Conservation (phyloP, 129 eudicot species). For the Deinandra increscens region DNA sequence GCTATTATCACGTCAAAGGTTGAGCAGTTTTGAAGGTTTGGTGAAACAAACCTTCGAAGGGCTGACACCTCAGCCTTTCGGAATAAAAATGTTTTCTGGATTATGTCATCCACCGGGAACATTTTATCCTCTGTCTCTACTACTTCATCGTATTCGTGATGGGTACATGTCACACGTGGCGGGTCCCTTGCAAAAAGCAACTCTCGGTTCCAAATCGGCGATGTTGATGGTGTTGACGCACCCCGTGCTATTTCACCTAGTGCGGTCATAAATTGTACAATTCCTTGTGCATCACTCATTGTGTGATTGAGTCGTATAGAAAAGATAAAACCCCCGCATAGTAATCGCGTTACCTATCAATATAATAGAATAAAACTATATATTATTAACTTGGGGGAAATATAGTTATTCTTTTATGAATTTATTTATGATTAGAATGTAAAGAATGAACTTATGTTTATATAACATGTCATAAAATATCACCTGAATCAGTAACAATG, state of each 20-base stretch:
- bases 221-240: constrained; percentile 34
- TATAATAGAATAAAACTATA: background rate
- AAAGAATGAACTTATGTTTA: no score
- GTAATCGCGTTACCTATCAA: constrained; percentile 38
- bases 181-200: constrained; percentile 47
- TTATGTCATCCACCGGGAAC: constrained; percentile 33
- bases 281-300: constrained; percentile 51
- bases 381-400: no score
- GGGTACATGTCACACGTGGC: constrained; percentile 41
- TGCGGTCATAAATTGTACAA: constrained; percentile 48
- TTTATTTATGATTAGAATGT: no score
- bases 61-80: constrained; percentile 33
- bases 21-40: background rate
- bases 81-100: constrained; percentile 24
- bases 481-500: constrained; percentile 28
- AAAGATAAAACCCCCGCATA: constrained; percentile 67
- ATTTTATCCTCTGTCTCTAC: constrained; percentile 33
- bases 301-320: constrained; percentile 59
- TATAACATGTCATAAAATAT: background rate
- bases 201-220: constrained; percentile 65
- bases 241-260: constrained; percentile 61
- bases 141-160: constrained; percentile 42
- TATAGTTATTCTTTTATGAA: no score
- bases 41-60: constrained; percentile 13
- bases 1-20: constrained; percentile 8